Conservation (phyloP, 2,329 filamentous ascomycete species). For the Aspergillus melleus region DNA sequence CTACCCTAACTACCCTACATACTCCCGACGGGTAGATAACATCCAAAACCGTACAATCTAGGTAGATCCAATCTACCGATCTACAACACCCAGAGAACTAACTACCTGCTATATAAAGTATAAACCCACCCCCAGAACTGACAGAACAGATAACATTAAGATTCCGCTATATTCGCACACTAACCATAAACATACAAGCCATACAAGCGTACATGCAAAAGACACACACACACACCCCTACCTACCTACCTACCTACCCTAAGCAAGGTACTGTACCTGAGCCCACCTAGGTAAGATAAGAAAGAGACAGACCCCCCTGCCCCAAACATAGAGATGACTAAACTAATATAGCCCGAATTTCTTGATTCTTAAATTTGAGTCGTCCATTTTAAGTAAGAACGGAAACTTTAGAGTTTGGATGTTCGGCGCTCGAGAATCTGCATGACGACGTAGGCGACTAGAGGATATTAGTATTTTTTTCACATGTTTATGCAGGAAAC, state of each 20-base stretch:
- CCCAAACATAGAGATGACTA: too few species aligned
- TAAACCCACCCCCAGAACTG: too few species aligned
- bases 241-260: too few species aligned
- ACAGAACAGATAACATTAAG: background rate
- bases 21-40: too few species aligned
- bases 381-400: background rate
- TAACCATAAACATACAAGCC: background rate
- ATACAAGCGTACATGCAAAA: background rate
- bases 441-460: conserved; percentile 36
- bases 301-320: too few species aligned
- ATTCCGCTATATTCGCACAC: background rate
- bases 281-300: too few species aligned
- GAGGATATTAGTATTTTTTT: conserved; percentile 1
- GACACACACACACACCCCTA: too few species aligned
- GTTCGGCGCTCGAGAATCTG: conserved; percentile 35
- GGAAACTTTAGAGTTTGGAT: conserved; percentile 30
- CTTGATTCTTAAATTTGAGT: too few species aligned
- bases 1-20: too few species aligned
- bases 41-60: background rate
- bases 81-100: background rate
- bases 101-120: background rate
- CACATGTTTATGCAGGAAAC: too few species aligned
- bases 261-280: background rate
- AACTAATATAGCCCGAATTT: too few species aligned
- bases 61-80: background rate